Conservation (phyloP, 23 red algal genomes). For the Gracilaria gracilis region DNA sequence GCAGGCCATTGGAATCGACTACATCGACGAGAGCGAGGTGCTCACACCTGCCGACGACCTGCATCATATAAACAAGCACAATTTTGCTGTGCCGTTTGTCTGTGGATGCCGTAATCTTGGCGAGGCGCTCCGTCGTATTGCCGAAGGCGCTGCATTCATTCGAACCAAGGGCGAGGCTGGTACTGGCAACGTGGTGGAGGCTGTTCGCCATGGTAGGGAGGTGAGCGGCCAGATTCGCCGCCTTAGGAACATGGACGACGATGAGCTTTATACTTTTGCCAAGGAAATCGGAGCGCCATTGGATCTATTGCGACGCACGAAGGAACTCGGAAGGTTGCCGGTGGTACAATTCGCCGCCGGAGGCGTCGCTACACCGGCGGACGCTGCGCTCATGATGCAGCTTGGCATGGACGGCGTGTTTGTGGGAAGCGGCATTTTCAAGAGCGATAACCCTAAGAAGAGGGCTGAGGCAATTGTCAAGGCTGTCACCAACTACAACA, state of each 20-base stretch:
- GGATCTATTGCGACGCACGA: constrained; percentile 86
- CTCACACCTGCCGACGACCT: constrained; percentile 97
- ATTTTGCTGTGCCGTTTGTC: constrained; percentile 95
- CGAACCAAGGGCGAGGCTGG: constrained; percentile 99
- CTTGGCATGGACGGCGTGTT: constrained; percentile 99
- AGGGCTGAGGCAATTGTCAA: constrained; percentile 98
- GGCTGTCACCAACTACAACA: constrained; percentile 93
- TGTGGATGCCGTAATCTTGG: constrained; percentile 98
- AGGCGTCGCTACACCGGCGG: constrained; percentile 96
- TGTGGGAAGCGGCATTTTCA: constrained; percentile 99
- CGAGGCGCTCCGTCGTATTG: constrained; percentile 95
- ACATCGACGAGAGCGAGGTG: constrained; percentile 98
- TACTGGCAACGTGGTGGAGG: constrained; percentile 98
- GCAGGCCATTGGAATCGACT: constrained; percentile 94
- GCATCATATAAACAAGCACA: constrained; percentile 99
- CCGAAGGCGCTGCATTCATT: constrained; percentile 98
- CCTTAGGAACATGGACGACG: constrained; percentile 82
- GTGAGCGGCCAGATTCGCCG: constrained; percentile 90
- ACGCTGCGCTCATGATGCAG: constrained; percentile 99
- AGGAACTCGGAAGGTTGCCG: constrained; percentile 92
- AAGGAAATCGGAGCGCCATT: constrained; percentile 95
- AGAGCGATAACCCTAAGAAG: constrained; percentile 88
- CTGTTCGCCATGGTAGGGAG: constrained; percentile 92
- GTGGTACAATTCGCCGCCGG: constrained; percentile 99
- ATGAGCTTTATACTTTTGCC: constrained; percentile 97